These are phyloP conservation scores for Aureobasidium leucospermi DNA, from an alignment of 2,329 filamentous ascomycete species.

Conservation along the genomic window DNA sequence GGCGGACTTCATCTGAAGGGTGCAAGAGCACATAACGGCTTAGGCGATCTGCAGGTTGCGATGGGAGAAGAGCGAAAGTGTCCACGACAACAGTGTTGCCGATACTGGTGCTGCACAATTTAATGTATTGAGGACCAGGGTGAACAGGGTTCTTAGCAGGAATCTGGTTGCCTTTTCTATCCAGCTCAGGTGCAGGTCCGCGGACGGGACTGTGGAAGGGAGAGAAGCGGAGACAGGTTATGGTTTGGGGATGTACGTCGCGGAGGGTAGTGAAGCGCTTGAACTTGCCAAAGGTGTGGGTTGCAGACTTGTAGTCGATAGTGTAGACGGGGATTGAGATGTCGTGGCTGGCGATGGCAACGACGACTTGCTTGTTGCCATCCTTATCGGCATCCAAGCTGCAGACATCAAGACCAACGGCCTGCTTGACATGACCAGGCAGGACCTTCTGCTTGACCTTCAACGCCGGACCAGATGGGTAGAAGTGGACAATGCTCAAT, in stretches of 20 bases:
- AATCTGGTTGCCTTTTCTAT: constrained; percentile 18
- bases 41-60: constrained; percentile 38
- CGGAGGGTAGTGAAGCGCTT: constrained; percentile 44
- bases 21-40: constrained; percentile 64
- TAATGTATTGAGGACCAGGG: constrained; percentile 53
- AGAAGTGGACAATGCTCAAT: constrained; percentile 51
- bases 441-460: constrained; percentile 51
- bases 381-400: constrained; percentile 54
- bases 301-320: constrained; percentile 57
- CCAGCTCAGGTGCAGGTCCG: constrained; percentile 21
- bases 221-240: constrained; percentile 48
- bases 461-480: constrained; percentile 47
- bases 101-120: constrained; percentile 74
- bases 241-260: constrained; percentile 50
- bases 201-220: constrained; percentile 36
- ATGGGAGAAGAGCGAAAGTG: constrained; percentile 59
- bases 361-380: constrained; percentile 65
- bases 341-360: constrained; percentile 75
- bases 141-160: constrained; percentile 18
- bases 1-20: constrained; percentile 43
- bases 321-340: constrained; percentile 72
- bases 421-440: constrained; percentile 61
- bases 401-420: constrained; percentile 70
- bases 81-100: constrained; percentile 75
- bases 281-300: constrained; percentile 42